Evolutionary conservation across 2,329 filamentous ascomycete species (phyloP), one percentile per base, ranked within the genome.

Genomic region (Fusarium nisikadoi): DNA sequence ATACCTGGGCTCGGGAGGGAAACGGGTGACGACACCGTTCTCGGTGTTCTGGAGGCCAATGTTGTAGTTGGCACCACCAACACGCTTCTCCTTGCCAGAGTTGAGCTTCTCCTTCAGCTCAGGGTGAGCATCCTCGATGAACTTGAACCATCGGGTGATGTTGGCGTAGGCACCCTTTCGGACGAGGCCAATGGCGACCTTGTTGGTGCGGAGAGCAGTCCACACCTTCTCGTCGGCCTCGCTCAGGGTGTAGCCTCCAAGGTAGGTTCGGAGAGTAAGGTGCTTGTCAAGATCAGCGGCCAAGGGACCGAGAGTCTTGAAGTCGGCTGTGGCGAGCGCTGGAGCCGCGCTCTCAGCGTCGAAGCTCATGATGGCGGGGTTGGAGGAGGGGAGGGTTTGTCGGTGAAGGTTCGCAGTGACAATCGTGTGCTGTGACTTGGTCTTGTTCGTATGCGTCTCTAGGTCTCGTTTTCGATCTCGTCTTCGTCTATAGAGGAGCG

Each of bases 1-100:
- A 83, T 82, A 93, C 86, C 94, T 97, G 72, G 95, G 95, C 90
- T 98, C 95, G 7, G 95, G 95, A 20, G 95, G 91, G 84, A 98
- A 98, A 77, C 95, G 88, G 27, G 94, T 97, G 25, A 98, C 93
- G 64, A 98, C 94, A 6, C 94, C 94, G 80, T 95, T 91, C 41
- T 95, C 93, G 13, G 93, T 92, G 80, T 97, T 93, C 77, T 93
- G 90, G 41, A 98, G 87, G 5, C 91, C 92, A 81, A 98, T 93
- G 79, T 97, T 94, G 83, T 96, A 98, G 86, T 91, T 97, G 65
- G 89, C 94, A 72, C 94, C 94, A 57, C 93, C 92, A 80, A 93
- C 94, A 78, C 89, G 90, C 79, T 89, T 91, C 68, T 89, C 88
- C 79, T 94, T 94, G 38, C 66, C 73, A 6, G 65, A 65, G 31